A percentile compares a stretch with the other conserved stretches of the same genome.
Evolutionary conservation across 106 monocot genomes (phyloP).

Genomic region (Amphibolis antarctica): DNA sequence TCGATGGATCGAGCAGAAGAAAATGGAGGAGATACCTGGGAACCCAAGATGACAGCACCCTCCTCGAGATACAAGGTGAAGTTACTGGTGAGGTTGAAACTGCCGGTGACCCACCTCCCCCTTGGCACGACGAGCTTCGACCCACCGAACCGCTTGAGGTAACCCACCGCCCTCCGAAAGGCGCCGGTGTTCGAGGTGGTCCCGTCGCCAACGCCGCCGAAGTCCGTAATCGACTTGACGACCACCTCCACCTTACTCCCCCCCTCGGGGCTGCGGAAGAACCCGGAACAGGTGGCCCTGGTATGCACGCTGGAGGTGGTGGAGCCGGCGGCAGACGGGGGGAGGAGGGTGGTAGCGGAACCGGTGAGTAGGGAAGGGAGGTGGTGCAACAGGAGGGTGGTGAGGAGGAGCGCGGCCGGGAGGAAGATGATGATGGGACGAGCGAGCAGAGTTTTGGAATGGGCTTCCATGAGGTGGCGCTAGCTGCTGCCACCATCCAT

Average conservation of each 20-base stretch:
- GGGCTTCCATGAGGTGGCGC: too few relatives aligned
- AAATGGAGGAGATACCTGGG: too few relatives aligned
- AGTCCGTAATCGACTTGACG: constrained; percentile 35
- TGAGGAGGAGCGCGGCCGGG: too few relatives aligned
- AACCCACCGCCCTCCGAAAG: constrained; percentile 41
- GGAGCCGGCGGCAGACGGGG: too few relatives aligned
- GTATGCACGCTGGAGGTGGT: too few relatives aligned
- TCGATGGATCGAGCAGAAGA: too few relatives aligned
- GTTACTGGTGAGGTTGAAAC: constrained; percentile 83
- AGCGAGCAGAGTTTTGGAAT: too few relatives aligned
- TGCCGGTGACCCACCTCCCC: constrained; percentile 81
- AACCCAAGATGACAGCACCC: constrained; percentile 73
- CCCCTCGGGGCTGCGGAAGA: constrained; percentile 30
- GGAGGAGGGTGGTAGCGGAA: too few relatives aligned
- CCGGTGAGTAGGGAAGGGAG: too few relatives aligned
- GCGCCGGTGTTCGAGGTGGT: constrained; percentile 54
- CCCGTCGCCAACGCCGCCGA: constrained; percentile 79
- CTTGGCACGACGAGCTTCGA: constrained; percentile 50
- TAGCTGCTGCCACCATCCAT: too few relatives aligned
- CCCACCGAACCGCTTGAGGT: constrained; percentile 34
- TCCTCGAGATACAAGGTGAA: constrained; percentile 80
- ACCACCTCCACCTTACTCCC: constrained; percentile 7
- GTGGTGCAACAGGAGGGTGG: too few relatives aligned
- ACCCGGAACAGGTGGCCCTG: constrained; percentile 21
- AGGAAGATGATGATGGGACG: too few relatives aligned